phyloP scores from a whole-genome alignment of 495 filamentous ascomycete species.

The Parathielavia hyrcaniae region DNA sequence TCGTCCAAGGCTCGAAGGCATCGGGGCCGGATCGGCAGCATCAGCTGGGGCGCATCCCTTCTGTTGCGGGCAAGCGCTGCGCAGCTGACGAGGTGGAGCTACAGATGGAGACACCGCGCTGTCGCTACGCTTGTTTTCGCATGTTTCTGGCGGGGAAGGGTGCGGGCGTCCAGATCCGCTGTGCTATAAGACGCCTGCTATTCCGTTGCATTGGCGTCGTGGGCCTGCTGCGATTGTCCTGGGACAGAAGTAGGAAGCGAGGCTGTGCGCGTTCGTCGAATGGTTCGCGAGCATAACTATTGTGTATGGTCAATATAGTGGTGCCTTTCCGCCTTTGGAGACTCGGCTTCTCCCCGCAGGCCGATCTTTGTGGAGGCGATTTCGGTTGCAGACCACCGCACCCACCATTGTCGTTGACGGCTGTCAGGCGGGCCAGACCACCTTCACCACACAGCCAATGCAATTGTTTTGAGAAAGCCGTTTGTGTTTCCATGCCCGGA shows the following conservation, averaged over 20 bases:
- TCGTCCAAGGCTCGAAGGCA: slow-evolving; percentile 13
- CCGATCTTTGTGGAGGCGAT: not conserved
- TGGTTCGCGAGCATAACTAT: slow-evolving; percentile 15
- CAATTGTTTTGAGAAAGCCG: not conserved
- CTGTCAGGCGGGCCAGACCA: not conserved
- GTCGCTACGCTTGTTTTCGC: slow-evolving; percentile 23
- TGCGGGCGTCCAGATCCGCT: slow-evolving; percentile 24
- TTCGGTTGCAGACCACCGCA: not conserved
- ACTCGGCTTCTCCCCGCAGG: not conserved
- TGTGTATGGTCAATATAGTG: too few species aligned
- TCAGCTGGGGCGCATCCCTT: slow-evolving; percentile 7
- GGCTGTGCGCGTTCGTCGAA: slow-evolving; percentile 24
- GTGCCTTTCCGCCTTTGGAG: too few species aligned
- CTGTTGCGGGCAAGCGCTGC: slow-evolving; percentile 15
- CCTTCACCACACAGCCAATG: not conserved
- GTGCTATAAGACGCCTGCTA: slow-evolving; percentile 23
- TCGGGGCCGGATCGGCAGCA: slow-evolving; percentile 24
- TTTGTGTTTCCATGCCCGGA: slow-evolving; percentile 1
- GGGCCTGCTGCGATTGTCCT: slow-evolving; percentile 30
- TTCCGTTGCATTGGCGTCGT: slow-evolving; percentile 22
- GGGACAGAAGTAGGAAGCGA: slow-evolving; percentile 20
- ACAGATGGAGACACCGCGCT: slow-evolving; percentile 17
- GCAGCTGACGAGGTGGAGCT: not conserved
- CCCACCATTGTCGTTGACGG: too few species aligned
- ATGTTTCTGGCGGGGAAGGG: slow-evolving; percentile 15